phyloP scores from a whole-genome alignment of 768 basidiomycete species.

The Zangia roseola region DNA sequence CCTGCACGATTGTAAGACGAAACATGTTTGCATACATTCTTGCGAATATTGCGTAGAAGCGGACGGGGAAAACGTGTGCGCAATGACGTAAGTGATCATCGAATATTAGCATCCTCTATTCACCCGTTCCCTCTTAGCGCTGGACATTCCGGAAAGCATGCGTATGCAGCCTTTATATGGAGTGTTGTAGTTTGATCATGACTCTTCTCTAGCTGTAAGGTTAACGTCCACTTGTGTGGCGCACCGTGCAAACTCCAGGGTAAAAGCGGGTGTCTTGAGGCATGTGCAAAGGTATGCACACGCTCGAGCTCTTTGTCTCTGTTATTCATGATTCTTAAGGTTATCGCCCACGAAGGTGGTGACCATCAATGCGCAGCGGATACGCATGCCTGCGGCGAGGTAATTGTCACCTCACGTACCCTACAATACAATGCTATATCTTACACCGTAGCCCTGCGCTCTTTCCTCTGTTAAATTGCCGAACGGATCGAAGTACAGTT shows the following conservation, averaged over 20 bases:
- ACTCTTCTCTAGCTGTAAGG: conserved; percentile 43
- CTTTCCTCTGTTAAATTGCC: conserved; percentile 29
- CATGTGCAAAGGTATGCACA: conserved; percentile 48
- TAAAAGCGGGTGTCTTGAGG: conserved; percentile 49
- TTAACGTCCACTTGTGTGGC: conserved; percentile 55
- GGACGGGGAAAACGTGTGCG: conserved; percentile 38
- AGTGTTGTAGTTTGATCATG: neutral
- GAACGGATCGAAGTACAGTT: conserved; percentile 34
- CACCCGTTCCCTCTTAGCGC: conserved; percentile 47
- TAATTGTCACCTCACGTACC: conserved; percentile 13
- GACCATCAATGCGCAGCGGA: conserved; percentile 53
- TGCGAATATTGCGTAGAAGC: conserved; percentile 44
- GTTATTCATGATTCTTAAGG: conserved; percentile 30
- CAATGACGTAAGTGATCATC: conserved; percentile 41
- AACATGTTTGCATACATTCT: conserved; percentile 42
- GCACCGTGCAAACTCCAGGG: conserved; percentile 44
- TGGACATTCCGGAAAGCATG: conserved; percentile 53
- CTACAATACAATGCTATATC: neutral
- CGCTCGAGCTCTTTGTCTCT: neutral
- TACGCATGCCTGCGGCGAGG: conserved; percentile 56
- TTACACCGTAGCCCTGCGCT: conserved; percentile 39
- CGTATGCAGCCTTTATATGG: conserved; percentile 38
- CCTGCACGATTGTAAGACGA: conserved; percentile 49
- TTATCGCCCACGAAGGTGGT: conserved; percentile 44
- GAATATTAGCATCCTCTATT: neutral